Conservation (phyloP, 108 stramenopile species). For the Fragilaria radians region DNA sequence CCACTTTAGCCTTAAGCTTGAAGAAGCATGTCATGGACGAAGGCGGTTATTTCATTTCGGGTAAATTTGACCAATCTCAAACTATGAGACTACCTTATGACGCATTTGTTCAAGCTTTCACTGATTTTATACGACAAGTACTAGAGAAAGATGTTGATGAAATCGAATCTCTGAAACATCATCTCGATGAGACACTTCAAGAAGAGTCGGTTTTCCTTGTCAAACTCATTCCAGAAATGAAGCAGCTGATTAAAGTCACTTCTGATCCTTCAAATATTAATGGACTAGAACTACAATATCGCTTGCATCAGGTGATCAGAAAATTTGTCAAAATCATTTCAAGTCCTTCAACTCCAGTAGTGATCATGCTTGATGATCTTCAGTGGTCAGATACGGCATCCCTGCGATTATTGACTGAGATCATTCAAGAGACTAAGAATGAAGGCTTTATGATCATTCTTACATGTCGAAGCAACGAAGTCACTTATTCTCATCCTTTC, state of each 20-base stretch:
- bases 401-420: conserved; percentile 12
- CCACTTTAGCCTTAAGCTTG: conserved; percentile 5
- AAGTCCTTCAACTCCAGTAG: no score
- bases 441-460: conserved; percentile 17
- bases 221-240: no score
- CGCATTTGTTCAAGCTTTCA: conserved; percentile 8
- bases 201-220: no score
- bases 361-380: conserved; percentile 34
- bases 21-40: background rate
- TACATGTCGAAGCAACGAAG: conserved; percentile 18
- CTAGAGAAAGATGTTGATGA: background rate
- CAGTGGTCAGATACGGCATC: conserved; percentile 23
- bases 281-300: no score
- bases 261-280: no score
- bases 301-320: no score
- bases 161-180: no score
- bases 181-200: no score
- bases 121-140: conserved; percentile 3
- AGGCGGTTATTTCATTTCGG: conserved; percentile 19
- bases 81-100: conserved; percentile 1
- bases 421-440: no score
- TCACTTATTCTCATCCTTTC: no score
- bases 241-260: no score
- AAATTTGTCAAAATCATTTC: no score
- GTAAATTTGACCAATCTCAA: conserved; percentile 25